phyloP scores from a whole-genome alignment of 257 asterid species.

The Solanum phureja region DNA sequence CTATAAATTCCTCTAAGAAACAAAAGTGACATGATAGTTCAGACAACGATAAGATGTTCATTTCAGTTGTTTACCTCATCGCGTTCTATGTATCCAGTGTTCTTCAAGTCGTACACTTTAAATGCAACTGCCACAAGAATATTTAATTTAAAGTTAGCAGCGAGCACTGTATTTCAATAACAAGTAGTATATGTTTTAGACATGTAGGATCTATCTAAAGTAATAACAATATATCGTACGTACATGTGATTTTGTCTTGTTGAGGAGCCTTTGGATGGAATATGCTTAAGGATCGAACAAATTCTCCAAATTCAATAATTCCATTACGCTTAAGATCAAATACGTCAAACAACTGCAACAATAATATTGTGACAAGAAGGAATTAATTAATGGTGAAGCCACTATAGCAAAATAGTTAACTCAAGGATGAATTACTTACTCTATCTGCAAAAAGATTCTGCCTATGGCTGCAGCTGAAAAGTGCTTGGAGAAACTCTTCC shows the following conservation, averaged over 20 bases:
- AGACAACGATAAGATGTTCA: not conserved
- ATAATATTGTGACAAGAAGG: not conserved
- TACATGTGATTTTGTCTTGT: slow-evolving; percentile 37
- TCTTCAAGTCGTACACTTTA: slow-evolving; percentile 45
- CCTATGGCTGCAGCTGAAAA: slow-evolving; percentile 38
- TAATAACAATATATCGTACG: not conserved
- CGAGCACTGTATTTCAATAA: not conserved
- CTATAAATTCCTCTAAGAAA: no score
- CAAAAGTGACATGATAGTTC: not conserved
- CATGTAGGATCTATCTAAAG: not conserved
- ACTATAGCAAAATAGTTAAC: not conserved
- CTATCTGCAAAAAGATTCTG: slow-evolving; percentile 56
- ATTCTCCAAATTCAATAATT: slow-evolving; percentile 66
- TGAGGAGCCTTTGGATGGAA: slow-evolving; percentile 50
- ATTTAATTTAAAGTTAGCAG: not conserved
- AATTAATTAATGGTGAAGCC: not conserved
- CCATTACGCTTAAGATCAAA: slow-evolving; percentile 62
- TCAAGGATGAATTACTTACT: slow-evolving; percentile 25
- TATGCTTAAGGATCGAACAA: slow-evolving; percentile 54
- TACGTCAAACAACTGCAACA: slow-evolving; percentile 54
- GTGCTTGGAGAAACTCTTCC: slow-evolving; percentile 86
- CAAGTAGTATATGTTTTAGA: not conserved
- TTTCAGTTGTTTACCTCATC: slow-evolving; percentile 41
- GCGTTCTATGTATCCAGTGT: slow-evolving; percentile 55
- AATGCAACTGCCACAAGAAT: slow-evolving; percentile 46